Conservation (phyloP, 2,329 filamentous ascomycete species). For the Diaporthe vexans region DNA sequence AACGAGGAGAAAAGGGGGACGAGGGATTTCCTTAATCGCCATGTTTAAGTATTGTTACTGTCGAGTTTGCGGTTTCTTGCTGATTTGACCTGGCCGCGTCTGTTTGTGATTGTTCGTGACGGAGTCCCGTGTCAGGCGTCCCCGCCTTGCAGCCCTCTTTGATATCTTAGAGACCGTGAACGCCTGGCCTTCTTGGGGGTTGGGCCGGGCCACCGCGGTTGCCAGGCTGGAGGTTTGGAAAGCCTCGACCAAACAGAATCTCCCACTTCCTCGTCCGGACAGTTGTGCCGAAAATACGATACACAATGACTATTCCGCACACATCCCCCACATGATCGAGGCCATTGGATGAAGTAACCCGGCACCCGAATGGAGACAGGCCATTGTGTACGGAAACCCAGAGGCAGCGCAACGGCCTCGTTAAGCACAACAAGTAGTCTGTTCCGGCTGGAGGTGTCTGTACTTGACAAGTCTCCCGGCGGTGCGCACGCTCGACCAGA, state of each 20-base stretch:
- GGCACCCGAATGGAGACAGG: background rate
- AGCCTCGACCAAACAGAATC: constrained; percentile 19
- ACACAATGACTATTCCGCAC: constrained; percentile 33
- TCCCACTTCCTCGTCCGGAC: constrained; percentile 21
- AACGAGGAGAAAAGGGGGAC: constrained; percentile 29
- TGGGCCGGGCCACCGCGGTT: constrained; percentile 4
- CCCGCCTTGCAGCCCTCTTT: constrained; percentile 10
- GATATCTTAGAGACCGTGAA: background rate
- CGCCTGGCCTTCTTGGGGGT: background rate
- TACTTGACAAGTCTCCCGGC: no score
- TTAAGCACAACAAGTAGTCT: no score
- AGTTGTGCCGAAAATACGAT: constrained; percentile 28
- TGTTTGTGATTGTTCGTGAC: constrained; percentile 37
- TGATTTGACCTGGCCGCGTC: constrained; percentile 34
- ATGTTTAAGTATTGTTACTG: constrained; percentile 41
- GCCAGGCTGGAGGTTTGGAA: constrained; percentile 4
- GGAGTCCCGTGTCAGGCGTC: constrained; percentile 12
- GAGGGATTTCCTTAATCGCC: constrained; percentile 38
- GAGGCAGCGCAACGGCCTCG: no score
- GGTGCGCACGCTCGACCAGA: background rate
- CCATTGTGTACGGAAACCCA: no score
- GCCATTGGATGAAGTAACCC: background rate
- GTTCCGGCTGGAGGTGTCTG: no score
- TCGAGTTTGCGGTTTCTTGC: constrained; percentile 38
- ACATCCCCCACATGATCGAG: background rate